Evolutionary conservation across 2,329 filamentous ascomycete species (phyloP).

Genomic region (Fusarium paranaense): DNA sequence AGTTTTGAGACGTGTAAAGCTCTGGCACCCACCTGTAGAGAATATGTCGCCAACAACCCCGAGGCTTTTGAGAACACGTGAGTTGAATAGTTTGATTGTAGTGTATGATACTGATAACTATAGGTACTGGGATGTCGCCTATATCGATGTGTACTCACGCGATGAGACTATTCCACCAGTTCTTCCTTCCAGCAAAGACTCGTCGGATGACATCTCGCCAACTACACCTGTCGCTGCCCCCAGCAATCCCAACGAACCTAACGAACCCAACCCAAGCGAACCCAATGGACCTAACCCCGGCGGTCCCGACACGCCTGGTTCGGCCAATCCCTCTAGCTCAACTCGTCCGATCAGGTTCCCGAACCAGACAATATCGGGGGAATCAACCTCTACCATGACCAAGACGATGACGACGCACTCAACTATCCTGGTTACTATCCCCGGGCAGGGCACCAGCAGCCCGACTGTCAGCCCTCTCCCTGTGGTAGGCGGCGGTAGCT

Average conservation of each 20-base stretch:
- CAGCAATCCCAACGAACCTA: background rate
- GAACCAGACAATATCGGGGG: constrained; percentile 1
- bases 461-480: constrained; percentile 25
- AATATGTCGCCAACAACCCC: constrained; percentile 61
- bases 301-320: background rate
- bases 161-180: constrained; percentile 15
- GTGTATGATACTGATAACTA: background rate
- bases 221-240: background rate
- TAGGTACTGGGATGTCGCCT: constrained; percentile 65
- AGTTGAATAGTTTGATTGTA: constrained; percentile 19
- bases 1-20: constrained; percentile 52
- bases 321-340: constrained; percentile 3
- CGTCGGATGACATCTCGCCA: background rate
- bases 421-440: constrained; percentile 45
- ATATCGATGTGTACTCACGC: constrained; percentile 60
- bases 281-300: background rate
- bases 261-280: background rate
- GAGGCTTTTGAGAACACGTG: constrained; percentile 54
- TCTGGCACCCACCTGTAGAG: constrained; percentile 57
- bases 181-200: background rate
- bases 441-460: constrained; percentile 22
- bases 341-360: background rate
- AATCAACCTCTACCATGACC: constrained; percentile 45
- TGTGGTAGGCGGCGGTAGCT: constrained; percentile 19
- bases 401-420: constrained; percentile 38